Evolutionary conservation across 441 rosid genomes (phyloP).

Genomic region (Omphalea diandra): DNA sequence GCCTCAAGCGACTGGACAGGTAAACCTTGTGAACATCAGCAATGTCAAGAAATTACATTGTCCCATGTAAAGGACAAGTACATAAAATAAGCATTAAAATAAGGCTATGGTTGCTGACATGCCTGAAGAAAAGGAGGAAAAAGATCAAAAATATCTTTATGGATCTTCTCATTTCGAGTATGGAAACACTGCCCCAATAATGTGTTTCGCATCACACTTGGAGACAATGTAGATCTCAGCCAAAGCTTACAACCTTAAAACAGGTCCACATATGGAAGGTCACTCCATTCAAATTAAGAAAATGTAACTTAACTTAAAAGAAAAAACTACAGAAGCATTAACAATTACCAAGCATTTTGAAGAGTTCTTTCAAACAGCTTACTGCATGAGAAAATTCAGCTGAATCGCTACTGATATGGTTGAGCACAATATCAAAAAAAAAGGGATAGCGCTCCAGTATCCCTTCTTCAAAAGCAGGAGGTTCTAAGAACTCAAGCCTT

Average conservation of each 20-base stretch:
- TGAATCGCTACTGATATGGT: constrained; percentile 89
- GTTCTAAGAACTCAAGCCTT: constrained; percentile 97
- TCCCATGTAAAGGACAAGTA: constrained; percentile 13
- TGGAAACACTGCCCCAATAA: constrained; percentile 99
- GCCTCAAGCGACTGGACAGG: constrained; percentile 89
- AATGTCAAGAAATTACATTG: constrained; percentile 22
- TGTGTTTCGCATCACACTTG: constrained; percentile 98
- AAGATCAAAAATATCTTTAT: constrained; percentile 97
- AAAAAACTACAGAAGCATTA: constrained; percentile 10
- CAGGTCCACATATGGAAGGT: constrained; percentile 23
- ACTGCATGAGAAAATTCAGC: constrained; percentile 92
- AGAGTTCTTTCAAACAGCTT: constrained; percentile 85
- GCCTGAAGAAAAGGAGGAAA: constrained; percentile 96
- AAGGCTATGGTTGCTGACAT: constrained; percentile 34
- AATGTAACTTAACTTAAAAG: constrained; percentile 17
- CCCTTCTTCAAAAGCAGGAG: constrained; percentile 97
- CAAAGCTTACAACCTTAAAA: constrained; percentile 94
- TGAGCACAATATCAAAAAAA: constrained; percentile 91
- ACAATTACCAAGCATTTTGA: constrained; percentile 88
- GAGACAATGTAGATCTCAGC: constrained; percentile 95
- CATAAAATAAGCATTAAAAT: constrained; percentile 11
- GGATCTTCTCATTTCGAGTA: constrained; percentile 87
- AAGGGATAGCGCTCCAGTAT: constrained; percentile 93
- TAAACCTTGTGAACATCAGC: constrained; percentile 26
- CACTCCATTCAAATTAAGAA: constrained; percentile 16